Evolutionary conservation across 2,329 filamentous ascomycete genomes (phyloP), one percentile per base, ranked within the genome.

Genomic region (Pseudocercospora cruenta): DNA sequence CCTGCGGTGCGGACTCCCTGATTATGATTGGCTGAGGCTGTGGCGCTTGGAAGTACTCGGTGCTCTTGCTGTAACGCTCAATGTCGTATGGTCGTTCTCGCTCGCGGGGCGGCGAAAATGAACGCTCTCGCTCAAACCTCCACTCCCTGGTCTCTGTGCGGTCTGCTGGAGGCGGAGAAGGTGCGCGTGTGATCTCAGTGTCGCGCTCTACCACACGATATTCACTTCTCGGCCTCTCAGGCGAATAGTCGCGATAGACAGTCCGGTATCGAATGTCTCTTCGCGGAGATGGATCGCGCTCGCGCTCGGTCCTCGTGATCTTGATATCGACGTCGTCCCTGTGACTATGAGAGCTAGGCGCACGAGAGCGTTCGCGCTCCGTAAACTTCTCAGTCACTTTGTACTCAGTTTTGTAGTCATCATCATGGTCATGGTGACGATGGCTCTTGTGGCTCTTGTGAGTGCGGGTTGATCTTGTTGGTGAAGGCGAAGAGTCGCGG

Each of bases 101-200:
- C 70, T 74, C 80, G 19, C 75, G 74, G 69, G 80, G 72, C 55
- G 82, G 78, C 68, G 84, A 78, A 67, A 80, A 79, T 57, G 81
- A 79, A 64, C 82, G 78, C 71, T 83, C 81, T 65, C 84, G 82
- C 74, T 86, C 82, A 69, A 84, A 84, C 69, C 84, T 82, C 69
- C 80, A 83, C 65, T 85, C 84, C 49, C 82, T 73, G 75, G 82
- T 69, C 82, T 84, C 74, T 78, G 73, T 79, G 78, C 76, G 78
- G 80, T 74, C 78, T 78, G 73, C 83, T 76, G 68, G 64, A 0
- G 72, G 72, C 16, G 69, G 83, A 75, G 74, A 75, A n/a, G 74
- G 75, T 12, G 72, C 74, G 43, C 75, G 72, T 19, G 74, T 69
- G 24, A 72, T 63, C 58, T 75, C 71, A 7, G 71, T 69, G 2